Conservation (phyloP, 2,329 filamentous ascomycete genomes). For the Xylaria sp. region DNA sequence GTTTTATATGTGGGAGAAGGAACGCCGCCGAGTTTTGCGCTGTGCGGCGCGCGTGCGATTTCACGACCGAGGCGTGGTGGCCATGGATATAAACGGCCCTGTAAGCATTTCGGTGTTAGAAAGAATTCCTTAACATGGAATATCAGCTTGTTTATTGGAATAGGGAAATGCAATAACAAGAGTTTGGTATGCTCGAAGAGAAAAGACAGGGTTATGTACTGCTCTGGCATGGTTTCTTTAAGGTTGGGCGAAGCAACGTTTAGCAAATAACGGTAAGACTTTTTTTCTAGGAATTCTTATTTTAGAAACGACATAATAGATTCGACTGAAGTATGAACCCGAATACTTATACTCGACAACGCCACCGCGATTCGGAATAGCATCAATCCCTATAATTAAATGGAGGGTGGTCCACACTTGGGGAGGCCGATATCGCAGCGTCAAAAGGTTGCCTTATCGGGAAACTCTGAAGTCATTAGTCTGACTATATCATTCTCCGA, state of each 20-base stretch:
- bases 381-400: neutral
- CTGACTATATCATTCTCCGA: neutral
- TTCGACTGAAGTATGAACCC: too few species aligned
- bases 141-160: accelerated
- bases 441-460: neutral
- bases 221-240: slow-evolving; percentile 25
- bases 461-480: neutral
- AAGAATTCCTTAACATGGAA: neutral
- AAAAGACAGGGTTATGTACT: slow-evolving; percentile 9
- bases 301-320: neutral
- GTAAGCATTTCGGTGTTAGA: neutral
- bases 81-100: slow-evolving; percentile 32
- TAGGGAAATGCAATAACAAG: neutral
- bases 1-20: slow-evolving; percentile 51
- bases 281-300: neutral
- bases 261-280: neutral
- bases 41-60: slow-evolving; percentile 39
- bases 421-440: slow-evolving; percentile 30
- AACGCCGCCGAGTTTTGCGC: slow-evolving; percentile 39
- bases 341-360: neutral
- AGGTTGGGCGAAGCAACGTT: neutral
- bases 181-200: neutral
- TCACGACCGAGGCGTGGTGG: slow-evolving; percentile 40
- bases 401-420: neutral
- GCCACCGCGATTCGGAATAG: neutral